phyloP scores from a whole-genome alignment of 2,329 filamentous ascomycete species.

The Fusarium sp. region DNA sequence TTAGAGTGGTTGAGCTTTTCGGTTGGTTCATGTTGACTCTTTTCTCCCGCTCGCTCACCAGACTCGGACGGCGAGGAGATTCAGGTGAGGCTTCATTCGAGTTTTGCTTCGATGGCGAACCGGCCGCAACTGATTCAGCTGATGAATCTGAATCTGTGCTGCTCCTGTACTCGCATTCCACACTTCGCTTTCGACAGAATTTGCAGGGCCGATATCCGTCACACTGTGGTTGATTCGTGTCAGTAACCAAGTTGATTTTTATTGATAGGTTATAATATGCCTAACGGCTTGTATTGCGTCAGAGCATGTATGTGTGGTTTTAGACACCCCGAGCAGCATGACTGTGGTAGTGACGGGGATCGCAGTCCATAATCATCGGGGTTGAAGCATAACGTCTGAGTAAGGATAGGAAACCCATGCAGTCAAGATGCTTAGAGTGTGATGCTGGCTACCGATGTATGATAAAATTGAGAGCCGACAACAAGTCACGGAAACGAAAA shows the following conservation, averaged over 20 bases:
- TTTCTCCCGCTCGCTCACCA: not conserved
- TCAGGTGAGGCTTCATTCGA: not conserved
- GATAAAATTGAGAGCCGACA: not conserved
- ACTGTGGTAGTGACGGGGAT: no score
- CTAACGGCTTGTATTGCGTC: no score
- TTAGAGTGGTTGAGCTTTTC: not conserved
- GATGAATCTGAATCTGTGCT: conserved; percentile 2
- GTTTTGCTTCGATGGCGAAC: conserved; percentile 4
- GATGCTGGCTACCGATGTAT: not conserved
- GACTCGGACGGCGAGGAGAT: not conserved
- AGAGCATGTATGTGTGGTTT: no score
- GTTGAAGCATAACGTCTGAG: no score
- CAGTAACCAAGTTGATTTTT: not conserved
- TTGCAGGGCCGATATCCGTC: conserved; percentile 68
- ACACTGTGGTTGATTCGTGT: conserved; percentile 56
- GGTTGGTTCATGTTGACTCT: not conserved
- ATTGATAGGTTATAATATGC: not conserved
- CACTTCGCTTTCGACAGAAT: conserved; percentile 61
- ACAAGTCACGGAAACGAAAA: no score
- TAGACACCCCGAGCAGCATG: no score
- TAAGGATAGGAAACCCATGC: no score
- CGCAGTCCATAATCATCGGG: no score
- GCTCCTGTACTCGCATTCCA: conserved; percentile 19
- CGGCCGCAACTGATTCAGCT: not conserved
- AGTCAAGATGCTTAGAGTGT: not conserved